phyloP scores from a whole-genome alignment of 2,329 filamentous ascomycete species.

The Fusarium sp. region DNA sequence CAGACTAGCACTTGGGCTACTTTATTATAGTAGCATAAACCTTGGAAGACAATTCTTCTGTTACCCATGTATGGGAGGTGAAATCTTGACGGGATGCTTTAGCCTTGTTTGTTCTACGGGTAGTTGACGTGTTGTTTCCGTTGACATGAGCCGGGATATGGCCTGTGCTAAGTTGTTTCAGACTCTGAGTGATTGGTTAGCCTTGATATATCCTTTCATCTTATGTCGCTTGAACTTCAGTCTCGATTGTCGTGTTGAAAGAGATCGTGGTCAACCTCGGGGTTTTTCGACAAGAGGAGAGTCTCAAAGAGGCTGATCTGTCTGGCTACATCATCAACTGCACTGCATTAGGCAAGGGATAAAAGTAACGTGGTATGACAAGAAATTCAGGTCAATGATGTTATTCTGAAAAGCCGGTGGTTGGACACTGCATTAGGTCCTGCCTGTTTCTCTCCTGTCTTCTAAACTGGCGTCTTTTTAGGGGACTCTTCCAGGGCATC shows the following conservation, averaged over 20 bases:
- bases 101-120: constrained; percentile 8
- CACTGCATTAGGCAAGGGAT: not conserved
- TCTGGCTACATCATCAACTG: not conserved
- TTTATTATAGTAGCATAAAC: not conserved
- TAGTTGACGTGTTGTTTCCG: constrained; percentile 23
- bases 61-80: constrained; percentile 3
- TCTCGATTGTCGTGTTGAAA: not conserved
- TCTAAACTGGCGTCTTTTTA: constrained; percentile 28
- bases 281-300: not conserved
- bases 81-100: constrained; percentile 12
- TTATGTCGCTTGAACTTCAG: not conserved
- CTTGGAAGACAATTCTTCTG: not conserved
- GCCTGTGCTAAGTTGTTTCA: constrained; percentile 29
- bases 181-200: not conserved
- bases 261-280: not conserved
- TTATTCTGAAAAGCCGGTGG: constrained; percentile 28
- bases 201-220: not conserved
- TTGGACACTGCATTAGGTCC: constrained; percentile 18
- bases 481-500: constrained; percentile 26
- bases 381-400: constrained; percentile 13
- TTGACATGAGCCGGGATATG: constrained; percentile 32
- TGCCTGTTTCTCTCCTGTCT: constrained; percentile 10
- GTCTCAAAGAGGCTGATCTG: not conserved
- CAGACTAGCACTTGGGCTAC: not conserved
- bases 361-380: constrained; percentile 16